A percentile compares a stretch with the other conserved stretches of the same genome.
Evolutionary conservation across 768 basidiomycete species (phyloP).

Genomic region (Rhodotorula sphaerocarpa): DNA sequence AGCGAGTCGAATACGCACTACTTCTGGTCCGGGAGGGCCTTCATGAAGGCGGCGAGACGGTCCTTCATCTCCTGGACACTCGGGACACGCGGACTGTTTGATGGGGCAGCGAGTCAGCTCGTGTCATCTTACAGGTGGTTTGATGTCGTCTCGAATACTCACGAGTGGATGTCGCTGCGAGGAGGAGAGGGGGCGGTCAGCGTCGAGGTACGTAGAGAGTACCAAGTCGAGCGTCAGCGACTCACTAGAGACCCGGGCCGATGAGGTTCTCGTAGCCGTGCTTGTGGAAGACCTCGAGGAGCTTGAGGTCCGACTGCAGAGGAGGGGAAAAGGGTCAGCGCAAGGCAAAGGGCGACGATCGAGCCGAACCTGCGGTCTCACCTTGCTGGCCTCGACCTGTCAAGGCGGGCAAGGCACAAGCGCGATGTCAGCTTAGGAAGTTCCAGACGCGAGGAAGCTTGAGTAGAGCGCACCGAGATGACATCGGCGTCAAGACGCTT

Average conservation of each 20-base stretch:
- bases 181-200: no score
- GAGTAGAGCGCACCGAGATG: no score
- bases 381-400: no score
- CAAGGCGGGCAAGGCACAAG: no score
- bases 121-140: background rate
- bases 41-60: constrained; percentile 72
- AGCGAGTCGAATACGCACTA: constrained; percentile 7
- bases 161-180: constrained; percentile 72
- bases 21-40: constrained; percentile 23
- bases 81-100: constrained; percentile 79
- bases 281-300: constrained; percentile 86
- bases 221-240: no score
- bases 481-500: constrained; percentile 86
- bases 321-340: no score
- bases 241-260: background rate
- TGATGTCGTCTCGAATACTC: background rate
- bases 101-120: background rate
- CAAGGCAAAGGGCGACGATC: no score
- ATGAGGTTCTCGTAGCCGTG: constrained; percentile 50
- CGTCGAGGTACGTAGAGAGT: no score
- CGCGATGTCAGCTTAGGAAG: no score
- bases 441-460: no score
- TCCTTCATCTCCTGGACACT: constrained; percentile 86
- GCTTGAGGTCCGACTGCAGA: constrained; percentile 94
- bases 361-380: no score